A percentile compares a stretch with the other conserved stretches of the same genome.
Conservation (phyloP, 352 stramenopile genomes). For the Globisporangium parvum region DNA sequence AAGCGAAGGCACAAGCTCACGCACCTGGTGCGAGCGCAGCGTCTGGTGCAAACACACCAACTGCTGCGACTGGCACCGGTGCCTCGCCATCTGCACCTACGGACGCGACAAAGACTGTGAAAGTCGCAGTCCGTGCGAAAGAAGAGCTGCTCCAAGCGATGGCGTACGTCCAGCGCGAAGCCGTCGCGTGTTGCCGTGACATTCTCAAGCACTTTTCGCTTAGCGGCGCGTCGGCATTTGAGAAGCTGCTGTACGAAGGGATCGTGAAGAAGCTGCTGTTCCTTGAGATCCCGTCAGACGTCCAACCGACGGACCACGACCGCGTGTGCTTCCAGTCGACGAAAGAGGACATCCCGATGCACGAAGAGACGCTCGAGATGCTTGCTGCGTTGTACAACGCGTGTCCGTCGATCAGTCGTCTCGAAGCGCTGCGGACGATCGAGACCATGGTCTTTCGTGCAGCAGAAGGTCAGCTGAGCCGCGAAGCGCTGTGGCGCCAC, state of each 20-base stretch:
- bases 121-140: conserved; percentile 63
- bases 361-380: conserved; percentile 61
- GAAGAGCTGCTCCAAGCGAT: conserved; percentile 79
- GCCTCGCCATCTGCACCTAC: neutral
- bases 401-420: conserved; percentile 50
- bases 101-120: conserved; percentile 48
- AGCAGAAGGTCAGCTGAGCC: conserved; percentile 65
- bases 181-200: conserved; percentile 63
- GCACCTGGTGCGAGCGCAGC: conserved; percentile 6
- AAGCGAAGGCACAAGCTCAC: conserved; percentile 26
- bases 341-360: conserved; percentile 77
- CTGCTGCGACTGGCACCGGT: neutral
- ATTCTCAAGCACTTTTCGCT: conserved; percentile 66
- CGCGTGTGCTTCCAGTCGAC: conserved; percentile 79
- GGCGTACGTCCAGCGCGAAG: conserved; percentile 64
- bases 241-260: conserved; percentile 71
- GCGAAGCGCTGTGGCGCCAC: conserved; percentile 63
- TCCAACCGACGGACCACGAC: conserved; percentile 83
- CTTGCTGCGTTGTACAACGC: conserved; percentile 53
- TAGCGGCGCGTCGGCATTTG: conserved; percentile 57
- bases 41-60: neutral
- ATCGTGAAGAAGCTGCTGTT: conserved; percentile 84
- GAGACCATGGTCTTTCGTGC: conserved; percentile 76
- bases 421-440: conserved; percentile 68
- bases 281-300: conserved; percentile 70